Conservation (phyloP, 257 asterid genomes). For the Fraxinus excelsior region DNA sequence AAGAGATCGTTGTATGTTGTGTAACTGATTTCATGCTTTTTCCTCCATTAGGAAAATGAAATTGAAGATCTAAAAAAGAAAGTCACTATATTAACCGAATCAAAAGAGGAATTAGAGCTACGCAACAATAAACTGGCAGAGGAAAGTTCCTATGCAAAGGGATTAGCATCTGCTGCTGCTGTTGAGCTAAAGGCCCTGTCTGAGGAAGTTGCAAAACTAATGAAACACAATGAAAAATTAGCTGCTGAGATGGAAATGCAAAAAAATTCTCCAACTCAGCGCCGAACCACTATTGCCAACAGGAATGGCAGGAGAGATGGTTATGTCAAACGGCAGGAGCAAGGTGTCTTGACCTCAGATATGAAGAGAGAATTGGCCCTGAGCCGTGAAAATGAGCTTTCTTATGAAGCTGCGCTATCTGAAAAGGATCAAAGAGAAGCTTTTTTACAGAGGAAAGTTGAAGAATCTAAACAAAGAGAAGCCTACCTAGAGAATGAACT, state of each 20-base stretch:
- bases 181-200: conserved; percentile 94
- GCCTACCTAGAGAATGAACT: conserved; percentile 95
- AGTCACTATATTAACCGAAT: conserved; percentile 51
- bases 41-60: conserved; percentile 57
- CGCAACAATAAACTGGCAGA: conserved; percentile 90
- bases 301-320: conserved; percentile 72
- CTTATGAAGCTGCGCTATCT: conserved; percentile 71
- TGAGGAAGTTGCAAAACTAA: conserved; percentile 95
- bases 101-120: conserved; percentile 72
- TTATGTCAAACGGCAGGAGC: conserved; percentile 54
- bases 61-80: conserved; percentile 65
- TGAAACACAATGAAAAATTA: conserved; percentile 83
- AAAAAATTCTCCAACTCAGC: conserved; percentile 69
- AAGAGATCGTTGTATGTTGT: neutral
- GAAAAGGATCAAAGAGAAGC: conserved; percentile 75
- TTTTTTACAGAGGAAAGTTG: conserved; percentile 80
- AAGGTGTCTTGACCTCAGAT: conserved; percentile 47
- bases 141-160: conserved; percentile 95
- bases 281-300: conserved; percentile 47
- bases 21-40: conserved; percentile 24
- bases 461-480: conserved; percentile 92
- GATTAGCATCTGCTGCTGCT: conserved; percentile 98
- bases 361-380: conserved; percentile 72
- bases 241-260: conserved; percentile 72
- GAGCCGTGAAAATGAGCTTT: conserved; percentile 80